phyloP scores from a whole-genome alignment of 768 basidiomycete genomes.

The Panaeolus papilionaceus region DNA sequence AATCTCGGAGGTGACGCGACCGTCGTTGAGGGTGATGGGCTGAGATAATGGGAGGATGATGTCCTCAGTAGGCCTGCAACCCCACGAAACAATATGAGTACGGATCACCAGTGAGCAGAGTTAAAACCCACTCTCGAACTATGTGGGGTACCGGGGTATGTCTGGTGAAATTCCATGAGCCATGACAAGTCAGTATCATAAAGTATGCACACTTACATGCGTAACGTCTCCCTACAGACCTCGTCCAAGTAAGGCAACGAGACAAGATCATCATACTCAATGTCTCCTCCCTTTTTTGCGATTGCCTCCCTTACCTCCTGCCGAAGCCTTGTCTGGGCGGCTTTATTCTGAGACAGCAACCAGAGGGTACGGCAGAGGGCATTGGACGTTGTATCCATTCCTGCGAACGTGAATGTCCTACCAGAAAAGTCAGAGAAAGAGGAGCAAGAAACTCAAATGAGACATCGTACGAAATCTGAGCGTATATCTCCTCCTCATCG shows the following conservation, averaged over 20 bases:
- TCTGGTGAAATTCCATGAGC: too few relatives aligned
- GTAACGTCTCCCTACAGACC: constrained; percentile 43
- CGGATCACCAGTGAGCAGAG: too few relatives aligned
- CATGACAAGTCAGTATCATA: too few relatives aligned
- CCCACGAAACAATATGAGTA: too few relatives aligned
- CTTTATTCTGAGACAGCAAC: constrained; percentile 26
- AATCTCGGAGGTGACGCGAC: constrained; percentile 37
- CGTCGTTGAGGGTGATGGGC: constrained; percentile 32
- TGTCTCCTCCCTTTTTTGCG: constrained; percentile 30
- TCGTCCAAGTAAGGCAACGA: constrained; percentile 44
- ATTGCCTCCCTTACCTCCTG: constrained; percentile 30
- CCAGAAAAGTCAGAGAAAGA: too few relatives aligned
- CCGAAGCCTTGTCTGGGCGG: constrained; percentile 30
- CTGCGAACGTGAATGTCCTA: constrained; percentile 33
- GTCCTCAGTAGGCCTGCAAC: background rate
- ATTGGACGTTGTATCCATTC: constrained; percentile 36
- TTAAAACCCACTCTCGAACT: too few relatives aligned
- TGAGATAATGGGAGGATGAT: constrained; percentile 23
- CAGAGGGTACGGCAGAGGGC: constrained; percentile 28
- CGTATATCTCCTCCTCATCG: constrained; percentile 44
- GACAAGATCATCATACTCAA: constrained; percentile 43
- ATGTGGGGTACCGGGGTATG: too few relatives aligned
- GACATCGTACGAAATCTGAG: constrained; percentile 37
- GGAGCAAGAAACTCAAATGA: too few relatives aligned
- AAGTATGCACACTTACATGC: constrained; percentile 33